Percentiles rank a stretch among this genome's conserved stretches.
Evolutionary conservation across 345 rosid genomes (phyloP).

Genomic region (Citrus glauca): DNA sequence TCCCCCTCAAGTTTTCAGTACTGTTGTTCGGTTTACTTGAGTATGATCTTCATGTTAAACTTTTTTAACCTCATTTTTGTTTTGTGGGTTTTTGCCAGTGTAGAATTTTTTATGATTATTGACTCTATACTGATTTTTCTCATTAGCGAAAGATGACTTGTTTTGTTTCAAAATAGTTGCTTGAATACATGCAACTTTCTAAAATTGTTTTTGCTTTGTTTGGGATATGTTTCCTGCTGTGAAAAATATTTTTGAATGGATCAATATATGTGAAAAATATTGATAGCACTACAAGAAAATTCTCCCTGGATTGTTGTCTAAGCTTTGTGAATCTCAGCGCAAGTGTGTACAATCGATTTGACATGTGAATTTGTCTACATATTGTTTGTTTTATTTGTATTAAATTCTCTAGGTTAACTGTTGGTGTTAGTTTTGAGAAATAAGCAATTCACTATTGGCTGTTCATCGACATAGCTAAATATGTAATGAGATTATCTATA

Average conservation of each 20-base stretch:
- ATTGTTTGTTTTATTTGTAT: background rate
- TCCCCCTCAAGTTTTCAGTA: background rate
- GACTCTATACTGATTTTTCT: background rate
- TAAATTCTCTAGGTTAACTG: background rate
- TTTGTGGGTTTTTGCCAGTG: background rate
- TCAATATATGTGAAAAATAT: background rate
- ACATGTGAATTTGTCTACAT: background rate
- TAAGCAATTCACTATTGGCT: background rate
- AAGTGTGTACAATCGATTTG: background rate
- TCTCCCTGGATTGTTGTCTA: background rate
- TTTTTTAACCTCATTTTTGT: background rate
- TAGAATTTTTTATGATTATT: background rate
- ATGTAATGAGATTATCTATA: background rate
- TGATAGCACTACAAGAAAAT: background rate
- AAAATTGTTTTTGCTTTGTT: background rate
- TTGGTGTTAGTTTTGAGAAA: background rate
- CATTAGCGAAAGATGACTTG: background rate
- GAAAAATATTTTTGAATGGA: background rate
- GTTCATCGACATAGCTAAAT: background rate
- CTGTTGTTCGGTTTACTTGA: background rate
- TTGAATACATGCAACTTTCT: background rate
- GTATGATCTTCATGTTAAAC: background rate
- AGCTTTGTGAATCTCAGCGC: background rate
- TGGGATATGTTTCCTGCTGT: background rate
- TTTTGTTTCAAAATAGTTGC: background rate